Percentiles rank a stretch among this genome's conserved stretches.
These are phyloP conservation scores for Myriangium duriaei DNA, from an alignment of 2,329 filamentous ascomycete genomes.

Conservation along the genomic window DNA sequence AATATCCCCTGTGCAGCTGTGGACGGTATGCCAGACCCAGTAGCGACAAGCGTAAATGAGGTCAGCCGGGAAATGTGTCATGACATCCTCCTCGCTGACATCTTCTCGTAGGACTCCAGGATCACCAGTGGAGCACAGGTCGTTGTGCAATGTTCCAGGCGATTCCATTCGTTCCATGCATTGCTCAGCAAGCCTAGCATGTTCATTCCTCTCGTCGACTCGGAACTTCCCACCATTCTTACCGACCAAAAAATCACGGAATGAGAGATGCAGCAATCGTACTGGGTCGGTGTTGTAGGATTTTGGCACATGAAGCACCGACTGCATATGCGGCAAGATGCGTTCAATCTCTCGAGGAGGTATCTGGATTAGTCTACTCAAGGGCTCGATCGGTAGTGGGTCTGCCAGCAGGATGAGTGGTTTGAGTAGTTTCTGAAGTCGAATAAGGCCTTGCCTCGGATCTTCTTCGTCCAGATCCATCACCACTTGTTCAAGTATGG, in stretches of 20 bases:
- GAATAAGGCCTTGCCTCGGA: no score
- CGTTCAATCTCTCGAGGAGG: no score
- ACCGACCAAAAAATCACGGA: slow-evolving; percentile 1
- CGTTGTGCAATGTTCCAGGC: not conserved
- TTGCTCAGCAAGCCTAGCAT: not conserved
- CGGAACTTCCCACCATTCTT: not conserved
- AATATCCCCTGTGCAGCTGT: no score
- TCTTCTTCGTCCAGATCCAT: no score
- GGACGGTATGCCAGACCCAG: not conserved
- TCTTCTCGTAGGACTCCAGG: not conserved
- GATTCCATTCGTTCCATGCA: not conserved
- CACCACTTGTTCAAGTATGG: no score
- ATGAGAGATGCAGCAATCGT: not conserved
- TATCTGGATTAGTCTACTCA: no score
- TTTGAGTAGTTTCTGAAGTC: no score
- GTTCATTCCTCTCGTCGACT: not conserved
- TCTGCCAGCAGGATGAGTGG: no score
- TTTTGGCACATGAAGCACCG: no score
- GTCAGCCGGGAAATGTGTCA: not conserved
- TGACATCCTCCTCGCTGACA: not conserved
- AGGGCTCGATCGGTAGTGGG: no score
- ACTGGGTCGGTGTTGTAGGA: no score
- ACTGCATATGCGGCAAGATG: no score
- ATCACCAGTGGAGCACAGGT: not conserved
- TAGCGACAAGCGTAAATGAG: not conserved